Conservation (phyloP, 106 monocot genomes). For the Agapanthus africanus region DNA sequence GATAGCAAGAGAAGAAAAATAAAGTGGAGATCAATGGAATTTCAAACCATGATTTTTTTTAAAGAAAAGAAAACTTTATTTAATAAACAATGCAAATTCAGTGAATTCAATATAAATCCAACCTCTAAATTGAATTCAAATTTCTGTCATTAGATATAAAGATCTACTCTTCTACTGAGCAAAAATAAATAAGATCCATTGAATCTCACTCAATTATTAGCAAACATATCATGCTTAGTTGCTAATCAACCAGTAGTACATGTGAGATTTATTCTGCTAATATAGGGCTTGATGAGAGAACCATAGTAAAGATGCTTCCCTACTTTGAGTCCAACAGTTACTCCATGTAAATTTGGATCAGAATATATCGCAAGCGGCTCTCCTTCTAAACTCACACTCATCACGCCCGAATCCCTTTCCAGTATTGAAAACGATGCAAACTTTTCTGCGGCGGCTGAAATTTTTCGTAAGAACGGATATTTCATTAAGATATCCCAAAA, state of each 20-base stretch:
- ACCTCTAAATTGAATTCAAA: no score
- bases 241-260: background rate
- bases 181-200: no score
- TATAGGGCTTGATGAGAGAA: conserved; percentile 27
- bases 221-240: no score
- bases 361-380: conserved; percentile 32
- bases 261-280: conserved; percentile 47
- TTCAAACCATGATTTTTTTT: no score
- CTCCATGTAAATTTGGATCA: conserved; percentile 17
- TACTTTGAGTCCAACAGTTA: conserved; percentile 48
- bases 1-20: no score
- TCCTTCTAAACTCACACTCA: conserved; percentile 50
- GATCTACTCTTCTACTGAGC: no score
- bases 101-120: no score
- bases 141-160: no score
- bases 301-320: conserved; percentile 54
- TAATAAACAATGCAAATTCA: no score
- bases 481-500: conserved; percentile 31
- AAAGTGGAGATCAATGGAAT: no score
- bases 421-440: background rate
- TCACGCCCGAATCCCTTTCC: conserved; percentile 24
- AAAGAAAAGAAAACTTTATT: no score
- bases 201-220: no score
- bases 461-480: conserved; percentile 47
- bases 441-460: conserved; percentile 11